Conservation (phyloP, 73 alveolate species). For the Tetrahymena borealis region DNA sequence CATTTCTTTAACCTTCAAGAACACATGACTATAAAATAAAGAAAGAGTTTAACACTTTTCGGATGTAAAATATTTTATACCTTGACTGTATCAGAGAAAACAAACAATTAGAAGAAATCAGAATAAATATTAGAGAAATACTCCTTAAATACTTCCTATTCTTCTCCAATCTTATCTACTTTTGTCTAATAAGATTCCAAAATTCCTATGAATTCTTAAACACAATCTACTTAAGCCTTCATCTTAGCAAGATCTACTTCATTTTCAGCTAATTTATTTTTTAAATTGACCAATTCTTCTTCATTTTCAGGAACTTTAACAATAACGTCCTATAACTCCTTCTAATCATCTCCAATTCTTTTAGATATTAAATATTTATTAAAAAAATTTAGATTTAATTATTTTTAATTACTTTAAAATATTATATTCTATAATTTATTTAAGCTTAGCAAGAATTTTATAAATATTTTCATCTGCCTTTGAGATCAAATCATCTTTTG, state of each 20-base stretch:
- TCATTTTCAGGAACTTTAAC: conserved; percentile 27
- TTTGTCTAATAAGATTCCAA: background rate
- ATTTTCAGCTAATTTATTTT: conserved; percentile 27
- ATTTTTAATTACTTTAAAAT: background rate
- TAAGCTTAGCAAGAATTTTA: conserved; percentile 5
- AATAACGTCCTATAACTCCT: conserved; percentile 23
- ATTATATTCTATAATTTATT: conserved; percentile 11
- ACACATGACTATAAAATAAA: conserved; percentile 14
- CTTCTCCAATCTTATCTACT: conserved; percentile 12
- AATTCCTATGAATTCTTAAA: conserved; percentile 1
- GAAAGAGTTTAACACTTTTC: background rate
- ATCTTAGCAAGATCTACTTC: conserved; percentile 41
- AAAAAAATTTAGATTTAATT: background rate
- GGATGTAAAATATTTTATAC: background rate
- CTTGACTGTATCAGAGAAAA: background rate
- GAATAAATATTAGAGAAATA: background rate
- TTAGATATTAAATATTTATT: background rate
- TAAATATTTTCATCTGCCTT: conserved; percentile 10
- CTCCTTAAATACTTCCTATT: background rate
- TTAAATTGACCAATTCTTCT: conserved; percentile 28
- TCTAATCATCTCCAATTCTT: conserved; percentile 1
- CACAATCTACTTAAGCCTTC: background rate
- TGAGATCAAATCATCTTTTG: background rate
- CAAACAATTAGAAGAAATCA: background rate
- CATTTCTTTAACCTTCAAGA: conserved; percentile 64